Evolutionary conservation across 352 stramenopile species (phyloP), one percentile per base, ranked within the genome.

Genomic region (Pythium rhizo-oryzae): DNA sequence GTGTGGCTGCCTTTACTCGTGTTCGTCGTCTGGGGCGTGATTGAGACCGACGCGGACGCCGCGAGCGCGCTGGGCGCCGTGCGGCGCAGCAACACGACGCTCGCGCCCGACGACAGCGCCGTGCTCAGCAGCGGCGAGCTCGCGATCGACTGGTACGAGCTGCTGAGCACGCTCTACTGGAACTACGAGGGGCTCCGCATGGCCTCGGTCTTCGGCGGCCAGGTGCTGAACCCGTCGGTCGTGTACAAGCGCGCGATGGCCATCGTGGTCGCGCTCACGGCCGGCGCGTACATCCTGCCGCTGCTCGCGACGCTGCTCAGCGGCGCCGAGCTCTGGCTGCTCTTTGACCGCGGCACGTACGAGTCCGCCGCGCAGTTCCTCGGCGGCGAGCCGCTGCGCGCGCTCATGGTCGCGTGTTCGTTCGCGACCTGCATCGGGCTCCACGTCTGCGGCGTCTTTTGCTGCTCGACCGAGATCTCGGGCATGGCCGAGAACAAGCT

Each of bases 141-240:
- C 16, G 37, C 67, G 12, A 78, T 82, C 52, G 33, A 93, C 16
- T 97, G 87, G 87, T 65, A 78, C 33, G 72, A 74, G 18, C 92
- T 91, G 33, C 58, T 98, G 9, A 98, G 97, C 65, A 96, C 96
- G 57, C 72, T 98, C 24, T 98, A 97, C 74, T 98, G 90, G 90
- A 97, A 97, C 72, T 86, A 97, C 24, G 97, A 98, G 67, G 91
- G 85, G 28, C 97, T 96, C 74, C 90, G 97, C 67, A 81, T 75
- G 54, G 91, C 84, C 2, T 92, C 86, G 8, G 82, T 80, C 11
- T 98, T 97, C 72, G 90, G 89, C 30, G 90, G 78, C 8, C 90
- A 98, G 63, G 87, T 97, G 16, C 62, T 87, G 8, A 85, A 92
- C 75, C 89, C 90, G 1, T 81, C 74, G 21, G 75, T 72, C 12